Evolutionary conservation across 805 yeast species (phyloP).

Genomic region (Scheffersomyces coipomensis): DNA sequence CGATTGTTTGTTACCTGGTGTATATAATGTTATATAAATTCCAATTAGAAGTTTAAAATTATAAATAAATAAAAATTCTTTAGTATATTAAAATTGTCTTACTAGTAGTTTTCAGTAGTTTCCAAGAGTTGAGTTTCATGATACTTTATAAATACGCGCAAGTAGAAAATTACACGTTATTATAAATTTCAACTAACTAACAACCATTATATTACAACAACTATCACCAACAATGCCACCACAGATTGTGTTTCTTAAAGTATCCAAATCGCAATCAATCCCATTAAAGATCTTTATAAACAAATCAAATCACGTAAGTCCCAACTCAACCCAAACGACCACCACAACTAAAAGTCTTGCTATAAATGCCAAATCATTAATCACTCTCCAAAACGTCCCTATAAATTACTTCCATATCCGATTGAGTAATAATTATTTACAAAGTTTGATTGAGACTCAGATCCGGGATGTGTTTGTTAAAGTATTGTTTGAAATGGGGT

Average conservation of each 20-base stretch:
- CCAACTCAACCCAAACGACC: background rate
- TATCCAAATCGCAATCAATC: constrained; percentile 4
- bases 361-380: constrained; percentile 10
- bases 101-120: background rate
- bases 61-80: too few species aligned
- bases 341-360: constrained; percentile 4
- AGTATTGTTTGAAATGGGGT: background rate
- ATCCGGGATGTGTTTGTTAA: background rate
- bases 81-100: too few species aligned
- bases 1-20: too few species aligned
- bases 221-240: too few species aligned
- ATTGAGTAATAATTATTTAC: constrained; percentile 9
- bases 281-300: constrained; percentile 10
- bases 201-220: too few species aligned
- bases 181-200: background rate
- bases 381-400: constrained; percentile 7
- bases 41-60: too few species aligned
- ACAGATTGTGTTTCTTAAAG: constrained; percentile 9
- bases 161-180: background rate
- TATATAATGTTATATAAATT: too few species aligned
- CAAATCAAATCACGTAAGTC: constrained; percentile 2
- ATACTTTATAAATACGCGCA: background rate
- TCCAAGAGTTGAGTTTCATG: too few species aligned
- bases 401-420: constrained; percentile 6
- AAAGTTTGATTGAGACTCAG: background rate